Evolutionary conservation across 192 early-diverging fungal genomes (phyloP), one percentile per base, ranked within the genome.

Genomic region (Jimgerdemannia lactiflua): DNA sequence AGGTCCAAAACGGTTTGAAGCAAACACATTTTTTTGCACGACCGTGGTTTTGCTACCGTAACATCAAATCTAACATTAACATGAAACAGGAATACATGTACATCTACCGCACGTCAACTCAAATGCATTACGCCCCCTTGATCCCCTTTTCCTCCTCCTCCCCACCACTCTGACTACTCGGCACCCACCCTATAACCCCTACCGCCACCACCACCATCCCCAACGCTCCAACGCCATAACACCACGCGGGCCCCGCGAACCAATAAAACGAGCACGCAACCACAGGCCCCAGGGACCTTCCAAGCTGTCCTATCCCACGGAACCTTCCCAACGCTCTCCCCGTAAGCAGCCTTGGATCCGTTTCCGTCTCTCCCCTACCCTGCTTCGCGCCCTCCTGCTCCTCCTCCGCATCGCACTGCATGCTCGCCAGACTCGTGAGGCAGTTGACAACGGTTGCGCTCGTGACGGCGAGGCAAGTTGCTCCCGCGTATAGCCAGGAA

Each of bases 381-480:
- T 29, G 29, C 29, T 29, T 29, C 29, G 29, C 29, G 29, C 29
- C 29, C 29, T 6, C 49, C 18, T 69, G 59, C 44, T 77, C 65
- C 17, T 75, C 67, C 44, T 82, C 78, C 4, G 81, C 83, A 65
- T 80, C 79, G 69, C 90, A 86, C 63, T 88, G 85, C 59, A 91
- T 72, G 79, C 89, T 89, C 19, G 92, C 93, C 75, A 96, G 65
- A 49, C 89, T 87, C 3, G 94, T 99, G 54, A 99, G 80, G 65
- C 91, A 93, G 77, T 94, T 98, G 44, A 97, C 96, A 0, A 99
- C 98, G 0, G 98, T 99, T 7, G 95, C 98, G 72, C 92, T 94
- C 0, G 98, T 95, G 67, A 99, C 85, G 1, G 96, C 94, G 76
- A 98, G 84, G 39, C 91, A 94, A 19, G 92, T 81, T 0, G 95